phyloP scores from a whole-genome alignment of 2,329 filamentous ascomycete genomes.

The Mollisiaceae sp. region DNA sequence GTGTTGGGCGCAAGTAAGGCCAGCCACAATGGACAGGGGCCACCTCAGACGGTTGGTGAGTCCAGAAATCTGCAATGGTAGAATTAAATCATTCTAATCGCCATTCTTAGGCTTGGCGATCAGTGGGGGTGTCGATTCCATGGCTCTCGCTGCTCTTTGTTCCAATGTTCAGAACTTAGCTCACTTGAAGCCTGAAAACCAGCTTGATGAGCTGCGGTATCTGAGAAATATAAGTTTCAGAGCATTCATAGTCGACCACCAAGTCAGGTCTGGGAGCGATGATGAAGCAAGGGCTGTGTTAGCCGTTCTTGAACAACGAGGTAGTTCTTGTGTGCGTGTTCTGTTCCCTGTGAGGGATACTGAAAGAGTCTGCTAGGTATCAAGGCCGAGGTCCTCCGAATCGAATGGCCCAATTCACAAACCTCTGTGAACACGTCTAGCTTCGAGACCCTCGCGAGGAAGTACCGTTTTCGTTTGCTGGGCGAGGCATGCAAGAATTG shows the following conservation, averaged over 20 bases:
- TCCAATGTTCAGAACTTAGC: slow-evolving; percentile 45
- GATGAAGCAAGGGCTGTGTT: slow-evolving; percentile 58
- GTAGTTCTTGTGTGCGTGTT: slow-evolving; percentile 24
- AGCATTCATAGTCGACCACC: slow-evolving; percentile 62
- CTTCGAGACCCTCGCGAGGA: slow-evolving; percentile 79
- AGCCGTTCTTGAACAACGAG: slow-evolving; percentile 31
- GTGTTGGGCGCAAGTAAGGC: background rate
- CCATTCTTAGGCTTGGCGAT: slow-evolving; percentile 69
- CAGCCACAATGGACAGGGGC: background rate
- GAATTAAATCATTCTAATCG: background rate
- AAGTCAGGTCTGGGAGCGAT: slow-evolving; percentile 56
- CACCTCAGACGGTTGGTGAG: background rate
- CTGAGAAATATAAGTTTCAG: slow-evolving; percentile 53
- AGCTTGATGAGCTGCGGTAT: slow-evolving; percentile 37
- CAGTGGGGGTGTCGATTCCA: slow-evolving; percentile 96
- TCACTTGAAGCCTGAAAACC: slow-evolving; percentile 7
- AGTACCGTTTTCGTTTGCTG: slow-evolving; percentile 73
- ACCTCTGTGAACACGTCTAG: slow-evolving; percentile 57
- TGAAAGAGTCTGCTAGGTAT: slow-evolving; percentile 35
- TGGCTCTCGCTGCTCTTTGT: slow-evolving; percentile 85
- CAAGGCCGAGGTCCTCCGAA: slow-evolving; percentile 37
- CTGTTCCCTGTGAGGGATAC: background rate
- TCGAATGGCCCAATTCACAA: slow-evolving; percentile 57
- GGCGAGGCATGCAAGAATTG: slow-evolving; percentile 62
- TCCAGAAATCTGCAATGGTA: background rate